Conservation (phyloP, 2,329 filamentous ascomycete species). For the Neofusicoccum sp. region DNA sequence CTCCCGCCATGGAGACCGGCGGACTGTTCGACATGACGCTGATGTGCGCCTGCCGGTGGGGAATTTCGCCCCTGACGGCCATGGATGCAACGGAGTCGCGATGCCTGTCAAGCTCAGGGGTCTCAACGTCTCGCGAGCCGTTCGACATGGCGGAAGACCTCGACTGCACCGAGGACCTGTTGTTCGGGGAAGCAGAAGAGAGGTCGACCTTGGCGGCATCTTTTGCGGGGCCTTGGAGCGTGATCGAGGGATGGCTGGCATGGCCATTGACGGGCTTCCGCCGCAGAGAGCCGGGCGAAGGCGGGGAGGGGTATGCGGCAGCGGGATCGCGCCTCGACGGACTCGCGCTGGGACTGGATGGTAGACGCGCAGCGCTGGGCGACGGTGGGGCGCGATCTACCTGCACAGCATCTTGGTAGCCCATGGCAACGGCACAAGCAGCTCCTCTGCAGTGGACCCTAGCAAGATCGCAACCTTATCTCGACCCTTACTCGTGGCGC, state of each 20-base stretch:
- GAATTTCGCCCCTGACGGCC: conserved; percentile 3
- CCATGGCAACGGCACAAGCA: conserved; percentile 30
- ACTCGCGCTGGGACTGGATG: not conserved
- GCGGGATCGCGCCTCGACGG: conserved; percentile 23
- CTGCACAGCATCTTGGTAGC: conserved; percentile 28
- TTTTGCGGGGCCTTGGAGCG: conserved; percentile 29
- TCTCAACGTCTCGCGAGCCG: conserved; percentile 35
- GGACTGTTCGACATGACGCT: conserved; percentile 16
- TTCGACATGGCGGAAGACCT: conserved; percentile 36
- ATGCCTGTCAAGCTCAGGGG: conserved; percentile 27
- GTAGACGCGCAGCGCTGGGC: not conserved
- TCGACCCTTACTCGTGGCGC: conserved; percentile 15
- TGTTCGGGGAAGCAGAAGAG: conserved; percentile 30
- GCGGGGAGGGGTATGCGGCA: conserved; percentile 32
- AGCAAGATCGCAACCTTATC: conserved; percentile 19
- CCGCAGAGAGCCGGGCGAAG: conserved; percentile 23
- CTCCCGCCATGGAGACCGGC: conserved; percentile 1
- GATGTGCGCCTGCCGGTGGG: not conserved
- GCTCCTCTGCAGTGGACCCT: conserved; percentile 14
- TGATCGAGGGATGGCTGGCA: conserved; percentile 27
- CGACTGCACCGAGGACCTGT: conserved; percentile 38
- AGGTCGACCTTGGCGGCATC: conserved; percentile 37
- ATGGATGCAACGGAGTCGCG: conserved; percentile 16
- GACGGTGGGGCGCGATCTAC: conserved; percentile 25
- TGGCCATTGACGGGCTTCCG: conserved; percentile 5